Percentiles rank a stretch among this genome's conserved stretches.
phyloP scores from a whole-genome alignment of 345 rosid genomes.

The Eutrema japonicum region DNA sequence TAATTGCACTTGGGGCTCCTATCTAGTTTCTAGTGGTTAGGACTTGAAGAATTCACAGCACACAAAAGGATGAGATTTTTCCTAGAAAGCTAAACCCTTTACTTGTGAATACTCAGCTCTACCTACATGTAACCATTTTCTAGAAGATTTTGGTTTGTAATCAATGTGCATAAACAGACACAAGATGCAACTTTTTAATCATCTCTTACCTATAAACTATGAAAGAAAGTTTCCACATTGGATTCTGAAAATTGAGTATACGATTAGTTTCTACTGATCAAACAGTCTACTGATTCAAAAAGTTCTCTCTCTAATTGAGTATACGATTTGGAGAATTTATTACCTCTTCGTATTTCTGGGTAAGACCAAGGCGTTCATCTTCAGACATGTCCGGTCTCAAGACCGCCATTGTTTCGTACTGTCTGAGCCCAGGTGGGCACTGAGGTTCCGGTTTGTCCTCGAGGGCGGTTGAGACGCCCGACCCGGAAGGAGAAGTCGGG shows the following conservation, averaged over 20 bases:
- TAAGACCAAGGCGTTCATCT: constrained; percentile 80
- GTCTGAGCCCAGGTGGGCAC: constrained; percentile 92
- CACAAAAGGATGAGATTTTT: constrained; percentile 2
- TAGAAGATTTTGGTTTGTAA: constrained; percentile 7
- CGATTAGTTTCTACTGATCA: not conserved
- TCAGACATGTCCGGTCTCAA: constrained; percentile 97
- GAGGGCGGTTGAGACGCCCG: constrained; percentile 52
- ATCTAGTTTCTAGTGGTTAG: not conserved
- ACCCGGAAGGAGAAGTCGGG: constrained; percentile 53
- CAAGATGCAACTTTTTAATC: not conserved
- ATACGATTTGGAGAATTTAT: not conserved
- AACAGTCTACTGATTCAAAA: no score
- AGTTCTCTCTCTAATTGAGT: not conserved
- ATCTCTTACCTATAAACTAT: constrained; percentile 15
- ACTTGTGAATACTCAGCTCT: not conserved
- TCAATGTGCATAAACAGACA: constrained; percentile 4
- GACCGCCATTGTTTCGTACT: constrained; percentile 86
- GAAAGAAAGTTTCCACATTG: constrained; percentile 10
- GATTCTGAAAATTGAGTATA: not conserved
- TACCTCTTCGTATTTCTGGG: constrained; percentile 99
- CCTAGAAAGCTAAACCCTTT: constrained; percentile 4
- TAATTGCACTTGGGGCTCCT: not conserved
- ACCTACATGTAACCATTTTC: not conserved
- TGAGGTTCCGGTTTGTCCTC: constrained; percentile 81
- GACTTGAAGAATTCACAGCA: not conserved